Conservation (phyloP, 2,329 filamentous ascomycete genomes). For the Epichloe amarillans region DNA sequence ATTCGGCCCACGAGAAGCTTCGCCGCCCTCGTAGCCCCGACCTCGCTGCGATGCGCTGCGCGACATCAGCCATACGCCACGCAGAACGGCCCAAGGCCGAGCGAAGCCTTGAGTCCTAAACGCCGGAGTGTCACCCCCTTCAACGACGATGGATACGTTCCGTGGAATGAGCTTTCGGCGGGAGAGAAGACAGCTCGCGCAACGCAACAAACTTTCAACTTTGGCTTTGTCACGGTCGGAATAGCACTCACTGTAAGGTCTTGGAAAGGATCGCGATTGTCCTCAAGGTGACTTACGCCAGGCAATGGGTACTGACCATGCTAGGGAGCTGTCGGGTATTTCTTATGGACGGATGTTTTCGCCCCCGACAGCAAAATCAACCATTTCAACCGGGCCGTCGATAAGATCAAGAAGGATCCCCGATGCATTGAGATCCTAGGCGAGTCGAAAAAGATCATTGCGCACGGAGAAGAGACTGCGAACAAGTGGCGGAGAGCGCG, state of each 20-base stretch:
- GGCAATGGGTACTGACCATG: not conserved
- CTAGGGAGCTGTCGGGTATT: conserved; percentile 62
- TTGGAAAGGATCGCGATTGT: not conserved
- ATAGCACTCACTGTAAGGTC: conserved; percentile 56
- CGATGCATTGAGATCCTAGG: conserved; percentile 64
- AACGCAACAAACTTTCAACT: conserved; percentile 84
- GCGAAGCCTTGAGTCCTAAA: conserved; percentile 29
- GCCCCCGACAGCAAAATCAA: conserved; percentile 72
- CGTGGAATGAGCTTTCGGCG: conserved; percentile 64
- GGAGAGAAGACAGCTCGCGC: conserved; percentile 72
- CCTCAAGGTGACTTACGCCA: not conserved
- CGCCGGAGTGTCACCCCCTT: conserved; percentile 72
- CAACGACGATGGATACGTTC: conserved; percentile 72
- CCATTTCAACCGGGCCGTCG: conserved; percentile 78
- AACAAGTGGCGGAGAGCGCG: conserved; percentile 67
- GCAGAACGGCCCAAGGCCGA: conserved; percentile 31
- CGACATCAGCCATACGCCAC: conserved; percentile 40
- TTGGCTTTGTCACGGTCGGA: conserved; percentile 63
- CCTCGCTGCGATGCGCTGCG: not conserved
- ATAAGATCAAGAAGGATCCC: conserved; percentile 60
- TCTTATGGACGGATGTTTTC: conserved; percentile 74
- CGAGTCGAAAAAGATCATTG: conserved; percentile 59
- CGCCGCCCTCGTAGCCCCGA: conserved; percentile 8
- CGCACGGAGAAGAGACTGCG: conserved; percentile 67
- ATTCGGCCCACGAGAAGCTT: conserved; percentile 20